Evolutionary conservation across 345 rosid species (phyloP).

Genomic region (Orychophragmus violaceus): DNA sequence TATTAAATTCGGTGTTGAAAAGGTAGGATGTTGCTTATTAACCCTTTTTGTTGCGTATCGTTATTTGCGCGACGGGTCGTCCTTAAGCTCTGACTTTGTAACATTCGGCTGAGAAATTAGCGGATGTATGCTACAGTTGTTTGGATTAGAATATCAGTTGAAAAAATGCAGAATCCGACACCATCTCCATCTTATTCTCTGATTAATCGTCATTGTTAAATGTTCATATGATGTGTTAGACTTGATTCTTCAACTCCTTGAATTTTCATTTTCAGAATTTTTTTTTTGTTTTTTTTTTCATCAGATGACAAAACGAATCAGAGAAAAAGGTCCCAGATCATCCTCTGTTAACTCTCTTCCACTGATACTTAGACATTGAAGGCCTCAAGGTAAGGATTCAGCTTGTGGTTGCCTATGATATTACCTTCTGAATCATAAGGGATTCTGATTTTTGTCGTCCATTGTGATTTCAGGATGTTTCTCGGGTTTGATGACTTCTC

Average conservation of each 20-base stretch:
- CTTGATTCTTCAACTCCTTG: too few relatives aligned
- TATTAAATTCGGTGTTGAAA: too few relatives aligned
- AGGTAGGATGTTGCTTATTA: not conserved
- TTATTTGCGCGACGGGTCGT: not conserved
- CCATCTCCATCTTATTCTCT: not conserved
- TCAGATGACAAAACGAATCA: conserved; percentile 65
- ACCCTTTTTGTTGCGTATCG: not conserved
- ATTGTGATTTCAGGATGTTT: conserved; percentile 44
- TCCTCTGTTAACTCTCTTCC: conserved; percentile 56
- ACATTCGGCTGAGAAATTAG: conserved; percentile 6
- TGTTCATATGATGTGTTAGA: conserved; percentile 18
- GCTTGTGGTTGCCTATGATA: not conserved
- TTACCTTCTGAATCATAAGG: conserved; percentile 1
- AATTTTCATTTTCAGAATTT: not conserved
- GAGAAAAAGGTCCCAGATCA: conserved; percentile 44
- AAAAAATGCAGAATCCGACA: not conserved
- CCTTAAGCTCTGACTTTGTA: not conserved
- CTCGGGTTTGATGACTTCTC: conserved; percentile 47
- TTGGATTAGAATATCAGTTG: not conserved
- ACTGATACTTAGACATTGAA: conserved; percentile 72
- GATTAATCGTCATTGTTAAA: not conserved
- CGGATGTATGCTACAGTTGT: not conserved
- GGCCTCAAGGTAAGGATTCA: conserved; percentile 75
- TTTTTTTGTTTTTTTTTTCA: conserved; percentile 12
- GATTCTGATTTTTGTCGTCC: not conserved